phyloP scores from a whole-genome alignment of 1,284 basidiomycete species.

The Xerocomus nothofagi region DNA sequence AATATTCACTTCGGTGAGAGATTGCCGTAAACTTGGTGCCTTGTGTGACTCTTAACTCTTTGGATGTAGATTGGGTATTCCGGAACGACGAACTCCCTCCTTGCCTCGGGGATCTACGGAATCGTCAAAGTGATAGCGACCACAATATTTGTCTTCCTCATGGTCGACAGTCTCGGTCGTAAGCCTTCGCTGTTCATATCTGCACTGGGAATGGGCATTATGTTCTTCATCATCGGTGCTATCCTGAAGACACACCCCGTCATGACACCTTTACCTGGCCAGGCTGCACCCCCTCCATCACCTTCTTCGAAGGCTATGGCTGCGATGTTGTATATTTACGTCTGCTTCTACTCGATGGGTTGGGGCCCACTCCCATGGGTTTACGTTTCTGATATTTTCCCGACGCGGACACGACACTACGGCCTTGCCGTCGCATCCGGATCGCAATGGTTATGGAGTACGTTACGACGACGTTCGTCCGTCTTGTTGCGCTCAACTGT shows the following conservation, averaged over 20 bases:
- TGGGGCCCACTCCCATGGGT: conserved; percentile 67
- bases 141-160: conserved; percentile 57
- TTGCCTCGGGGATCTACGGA: conserved; percentile 83
- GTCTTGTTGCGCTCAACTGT: background rate
- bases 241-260: conserved; percentile 76
- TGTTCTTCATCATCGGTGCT: conserved; percentile 69
- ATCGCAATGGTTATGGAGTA: conserved; percentile 80
- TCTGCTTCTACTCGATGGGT: conserved; percentile 75
- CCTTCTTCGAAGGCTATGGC: conserved; percentile 69
- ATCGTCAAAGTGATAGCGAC: conserved; percentile 77
- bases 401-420: conserved; percentile 76
- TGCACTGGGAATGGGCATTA: conserved; percentile 55
- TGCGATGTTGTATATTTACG: conserved; percentile 74
- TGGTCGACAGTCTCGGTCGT: conserved; percentile 57
- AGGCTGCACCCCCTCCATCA: conserved; percentile 34
- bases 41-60: background rate
- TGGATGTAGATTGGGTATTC: conserved; percentile 59
- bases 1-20: conserved; percentile 61
- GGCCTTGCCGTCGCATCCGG: conserved; percentile 70
- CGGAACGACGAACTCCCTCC: conserved; percentile 58
- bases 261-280: conserved; percentile 31
- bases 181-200: conserved; percentile 65
- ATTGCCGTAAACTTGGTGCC: conserved; percentile 26
- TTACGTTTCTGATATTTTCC: conserved; percentile 81
- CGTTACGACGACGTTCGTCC: conserved; percentile 24